These are phyloP conservation scores for Cladophialophora psammophila DNA, from an alignment of 2,329 filamentous ascomycete species.

Conservation along the genomic window DNA sequence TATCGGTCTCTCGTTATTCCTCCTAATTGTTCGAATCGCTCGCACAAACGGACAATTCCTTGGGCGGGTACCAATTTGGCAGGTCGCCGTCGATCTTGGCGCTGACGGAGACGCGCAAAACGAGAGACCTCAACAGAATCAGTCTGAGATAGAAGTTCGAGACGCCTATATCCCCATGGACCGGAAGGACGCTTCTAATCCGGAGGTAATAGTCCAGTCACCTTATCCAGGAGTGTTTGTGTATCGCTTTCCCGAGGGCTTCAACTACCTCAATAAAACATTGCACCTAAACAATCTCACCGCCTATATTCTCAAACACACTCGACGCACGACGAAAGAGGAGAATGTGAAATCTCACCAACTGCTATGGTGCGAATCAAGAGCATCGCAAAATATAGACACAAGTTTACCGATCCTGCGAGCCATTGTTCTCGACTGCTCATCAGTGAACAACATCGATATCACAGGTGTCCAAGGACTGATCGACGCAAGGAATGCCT, in stretches of 20 bases:
- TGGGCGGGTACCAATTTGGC: conserved; percentile 73
- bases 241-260: conserved; percentile 63
- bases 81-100: conserved; percentile 35
- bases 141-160: conserved; percentile 35
- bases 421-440: conserved; percentile 65
- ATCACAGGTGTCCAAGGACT: conserved; percentile 63
- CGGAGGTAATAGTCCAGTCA: conserved; percentile 53
- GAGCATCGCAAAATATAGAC: conserved; percentile 42
- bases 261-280: conserved; percentile 64
- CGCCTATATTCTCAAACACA: conserved; percentile 55
- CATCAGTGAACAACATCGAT: conserved; percentile 63
- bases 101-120: conserved; percentile 33
- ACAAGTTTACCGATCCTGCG: conserved; percentile 56
- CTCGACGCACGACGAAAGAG: conserved; percentile 50
- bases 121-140: conserved; percentile 36
- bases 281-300: conserved; percentile 61
- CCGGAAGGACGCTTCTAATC: conserved; percentile 61
- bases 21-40: conserved; percentile 82
- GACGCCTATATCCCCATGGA: conserved; percentile 59
- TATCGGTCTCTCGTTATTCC: conserved; percentile 74
- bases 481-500: conserved; percentile 62
- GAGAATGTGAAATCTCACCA: neutral
- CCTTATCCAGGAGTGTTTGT: conserved; percentile 64
- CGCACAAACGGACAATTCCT: conserved; percentile 83
- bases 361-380: conserved; percentile 62